A percentile compares a stretch with the other conserved stretches of the same genome.
Conservation (phyloP, 345 rosid species). For the Pistacia vera region DNA sequence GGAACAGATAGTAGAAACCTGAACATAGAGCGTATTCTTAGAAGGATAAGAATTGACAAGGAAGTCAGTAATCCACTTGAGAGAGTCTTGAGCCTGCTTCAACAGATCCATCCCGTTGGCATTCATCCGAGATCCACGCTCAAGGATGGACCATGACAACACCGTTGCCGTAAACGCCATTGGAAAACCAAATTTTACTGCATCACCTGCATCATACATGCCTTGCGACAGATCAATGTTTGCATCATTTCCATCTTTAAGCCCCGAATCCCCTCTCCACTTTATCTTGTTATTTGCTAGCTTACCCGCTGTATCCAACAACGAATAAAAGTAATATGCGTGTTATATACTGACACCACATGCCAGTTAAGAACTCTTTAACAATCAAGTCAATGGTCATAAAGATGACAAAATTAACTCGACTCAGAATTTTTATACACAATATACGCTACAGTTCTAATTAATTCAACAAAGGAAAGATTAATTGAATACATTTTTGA, state of each 20-base stretch:
- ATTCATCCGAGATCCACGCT: slow-evolving; percentile 85
- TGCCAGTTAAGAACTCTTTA: too few relatives aligned
- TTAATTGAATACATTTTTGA: slow-evolving; percentile 64
- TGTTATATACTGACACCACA: too few relatives aligned
- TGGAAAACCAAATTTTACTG: slow-evolving; percentile 87
- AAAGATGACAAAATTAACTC: too few relatives aligned
- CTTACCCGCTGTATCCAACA: slow-evolving; percentile 62
- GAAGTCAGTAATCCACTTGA: slow-evolving; percentile 87
- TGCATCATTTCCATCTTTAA: slow-evolving; percentile 70
- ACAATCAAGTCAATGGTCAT: too few relatives aligned
- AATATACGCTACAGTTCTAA: too few relatives aligned
- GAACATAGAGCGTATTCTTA: slow-evolving; percentile 67
- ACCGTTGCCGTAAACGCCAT: slow-evolving; percentile 92
- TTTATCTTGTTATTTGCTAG: slow-evolving; percentile 57
- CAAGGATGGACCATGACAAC: slow-evolving; percentile 91
- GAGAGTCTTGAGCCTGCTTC: slow-evolving; percentile 64
- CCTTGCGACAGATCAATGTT: slow-evolving; percentile 76
- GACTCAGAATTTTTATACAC: too few relatives aligned
- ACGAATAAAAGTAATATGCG: background rate
- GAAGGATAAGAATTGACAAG: slow-evolving; percentile 76
- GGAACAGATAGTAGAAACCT: slow-evolving; percentile 40
- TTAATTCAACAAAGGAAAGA: background rate
- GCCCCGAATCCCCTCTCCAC: slow-evolving; percentile 94
- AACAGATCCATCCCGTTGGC: slow-evolving; percentile 45
- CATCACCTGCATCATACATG: slow-evolving; percentile 93